Conservation (phyloP, 495 filamentous ascomycete genomes). For the Penicillium simplicissimum region DNA sequence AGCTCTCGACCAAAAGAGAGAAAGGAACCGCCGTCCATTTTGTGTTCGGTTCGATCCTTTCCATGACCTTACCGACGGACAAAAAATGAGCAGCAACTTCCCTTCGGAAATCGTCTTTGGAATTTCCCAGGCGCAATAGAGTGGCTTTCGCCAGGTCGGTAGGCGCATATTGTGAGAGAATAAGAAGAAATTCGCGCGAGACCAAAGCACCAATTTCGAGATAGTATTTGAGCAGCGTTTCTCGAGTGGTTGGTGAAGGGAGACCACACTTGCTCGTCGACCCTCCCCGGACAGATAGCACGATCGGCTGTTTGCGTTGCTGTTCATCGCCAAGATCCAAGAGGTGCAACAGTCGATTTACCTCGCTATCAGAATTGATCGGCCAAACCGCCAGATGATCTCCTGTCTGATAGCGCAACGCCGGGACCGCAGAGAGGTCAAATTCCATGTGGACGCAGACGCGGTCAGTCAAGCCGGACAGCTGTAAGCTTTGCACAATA, state of each 20-base stretch:
- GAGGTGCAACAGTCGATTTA: constrained; percentile 22
- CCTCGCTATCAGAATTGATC: constrained; percentile 53
- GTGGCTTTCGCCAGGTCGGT: not conserved
- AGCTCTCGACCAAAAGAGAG: not conserved
- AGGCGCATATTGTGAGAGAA: not conserved
- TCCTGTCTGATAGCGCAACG: constrained; percentile 59
- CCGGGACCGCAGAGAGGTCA: constrained; percentile 31
- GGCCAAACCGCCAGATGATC: constrained; percentile 71
- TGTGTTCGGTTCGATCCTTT: not conserved
- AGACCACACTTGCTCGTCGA: not conserved
- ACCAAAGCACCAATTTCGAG: not conserved
- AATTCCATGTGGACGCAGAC: constrained; percentile 13
- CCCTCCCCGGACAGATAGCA: not conserved
- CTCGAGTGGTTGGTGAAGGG: not conserved
- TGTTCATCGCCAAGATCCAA: constrained; percentile 19
- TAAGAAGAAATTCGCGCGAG: not conserved
- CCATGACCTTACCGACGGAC: not conserved
- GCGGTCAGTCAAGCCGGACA: not conserved
- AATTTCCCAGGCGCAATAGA: not conserved
- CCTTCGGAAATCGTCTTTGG: not conserved
- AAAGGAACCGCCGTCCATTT: not conserved
- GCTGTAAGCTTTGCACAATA: no score
- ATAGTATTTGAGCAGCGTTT: not conserved
- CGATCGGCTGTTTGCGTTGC: not conserved
- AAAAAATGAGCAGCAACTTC: not conserved